Conservation (phyloP, 805 yeast species). For the Candida parachauliodes region DNA sequence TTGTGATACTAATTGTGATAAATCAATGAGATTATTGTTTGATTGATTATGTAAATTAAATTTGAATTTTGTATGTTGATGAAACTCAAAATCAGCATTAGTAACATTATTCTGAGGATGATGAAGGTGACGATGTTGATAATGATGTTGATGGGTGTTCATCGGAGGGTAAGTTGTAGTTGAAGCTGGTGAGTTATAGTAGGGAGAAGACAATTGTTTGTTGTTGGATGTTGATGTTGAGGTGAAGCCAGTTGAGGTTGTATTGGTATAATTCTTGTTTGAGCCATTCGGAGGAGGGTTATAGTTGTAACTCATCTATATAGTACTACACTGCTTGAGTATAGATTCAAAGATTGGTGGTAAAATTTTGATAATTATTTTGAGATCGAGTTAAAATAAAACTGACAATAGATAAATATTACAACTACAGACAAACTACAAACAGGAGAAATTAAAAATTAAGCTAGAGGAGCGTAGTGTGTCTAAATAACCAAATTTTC, state of each 20-base stretch:
- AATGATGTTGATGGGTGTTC: not conserved
- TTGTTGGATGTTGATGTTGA: no score
- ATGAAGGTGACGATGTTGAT: not conserved
- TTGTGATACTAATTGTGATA: conserved; percentile 5
- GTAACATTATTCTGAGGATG: not conserved
- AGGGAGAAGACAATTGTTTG: not conserved
- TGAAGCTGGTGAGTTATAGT: not conserved
- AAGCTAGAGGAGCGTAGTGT: no score
- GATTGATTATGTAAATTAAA: not conserved
- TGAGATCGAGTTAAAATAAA: no score
- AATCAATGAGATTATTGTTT: not conserved
- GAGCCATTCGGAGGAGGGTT: not conserved
- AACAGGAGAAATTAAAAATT: no score
- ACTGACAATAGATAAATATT: no score
- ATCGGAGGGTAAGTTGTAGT: not conserved
- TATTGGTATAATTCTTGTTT: not conserved
- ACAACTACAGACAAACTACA: no score
- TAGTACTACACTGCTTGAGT: no score
- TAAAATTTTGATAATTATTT: no score
- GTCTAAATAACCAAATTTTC: no score
- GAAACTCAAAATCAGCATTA: not conserved
- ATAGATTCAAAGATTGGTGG: no score
- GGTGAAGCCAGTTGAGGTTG: not conserved
- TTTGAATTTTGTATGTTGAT: conserved; percentile 4
- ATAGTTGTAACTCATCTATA: no score